Conservation (phyloP, 75 land plant species). For the Chamaecyparis obtusa region DNA sequence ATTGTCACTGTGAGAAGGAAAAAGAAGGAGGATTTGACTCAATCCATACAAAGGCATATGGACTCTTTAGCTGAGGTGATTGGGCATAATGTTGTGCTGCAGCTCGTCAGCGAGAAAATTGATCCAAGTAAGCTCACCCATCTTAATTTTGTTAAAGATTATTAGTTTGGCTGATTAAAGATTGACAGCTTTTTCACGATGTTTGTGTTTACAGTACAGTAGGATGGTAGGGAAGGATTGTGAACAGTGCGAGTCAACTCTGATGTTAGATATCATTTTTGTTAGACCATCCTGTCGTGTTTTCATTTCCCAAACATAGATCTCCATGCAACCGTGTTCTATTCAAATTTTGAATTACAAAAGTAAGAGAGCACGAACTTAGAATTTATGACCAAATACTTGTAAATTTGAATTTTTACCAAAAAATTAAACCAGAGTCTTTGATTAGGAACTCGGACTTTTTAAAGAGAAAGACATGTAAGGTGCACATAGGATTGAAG, state of each 20-base stretch:
- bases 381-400: too few relatives aligned
- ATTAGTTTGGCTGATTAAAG: background rate
- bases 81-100: slow-evolving; percentile 55
- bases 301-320: background rate
- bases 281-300: too few relatives aligned
- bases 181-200: background rate
- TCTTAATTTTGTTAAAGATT: background rate
- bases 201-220: background rate
- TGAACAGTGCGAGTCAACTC: background rate
- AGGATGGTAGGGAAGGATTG: background rate
- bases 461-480: too few relatives aligned
- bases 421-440: too few relatives aligned
- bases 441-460: too few relatives aligned
- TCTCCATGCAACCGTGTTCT: background rate
- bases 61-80: slow-evolving; percentile 55
- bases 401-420: too few relatives aligned
- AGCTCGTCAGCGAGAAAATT: slow-evolving; percentile 66
- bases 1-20: slow-evolving; percentile 64
- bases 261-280: too few relatives aligned
- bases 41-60: slow-evolving; percentile 36
- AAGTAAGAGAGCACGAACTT: too few relatives aligned
- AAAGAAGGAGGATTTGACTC: slow-evolving; percentile 46
- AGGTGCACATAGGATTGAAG: too few relatives aligned
- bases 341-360: background rate
- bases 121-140: slow-evolving; percentile 54